phyloP scores from a whole-genome alignment of 495 filamentous ascomycete species.

The Neurospora intermedia region DNA sequence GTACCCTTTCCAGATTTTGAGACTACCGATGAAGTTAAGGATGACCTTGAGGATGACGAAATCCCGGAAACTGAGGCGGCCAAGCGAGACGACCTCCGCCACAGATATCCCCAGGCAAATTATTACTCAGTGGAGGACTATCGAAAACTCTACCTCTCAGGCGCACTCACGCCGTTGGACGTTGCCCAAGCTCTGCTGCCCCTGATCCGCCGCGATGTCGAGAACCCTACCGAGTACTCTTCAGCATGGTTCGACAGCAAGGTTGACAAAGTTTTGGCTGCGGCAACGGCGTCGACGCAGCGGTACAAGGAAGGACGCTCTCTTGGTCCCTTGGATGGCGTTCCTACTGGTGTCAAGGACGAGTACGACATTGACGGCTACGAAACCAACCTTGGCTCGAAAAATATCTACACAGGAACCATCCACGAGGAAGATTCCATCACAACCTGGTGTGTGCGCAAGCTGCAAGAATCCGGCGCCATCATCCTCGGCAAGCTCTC shows the following conservation, averaged over 20 bases:
- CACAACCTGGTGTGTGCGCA: slow-evolving; percentile 59
- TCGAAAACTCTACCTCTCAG: slow-evolving; percentile 52
- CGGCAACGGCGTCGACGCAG: slow-evolving; percentile 54
- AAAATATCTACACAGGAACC: slow-evolving; percentile 22
- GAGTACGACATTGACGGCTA: slow-evolving; percentile 66
- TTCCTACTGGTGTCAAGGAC: slow-evolving; percentile 46
- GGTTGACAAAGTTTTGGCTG: slow-evolving; percentile 47
- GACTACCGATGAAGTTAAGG: slow-evolving; percentile 2
- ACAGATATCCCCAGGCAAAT: slow-evolving; percentile 24
- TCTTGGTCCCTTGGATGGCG: slow-evolving; percentile 60
- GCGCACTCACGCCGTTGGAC: slow-evolving; percentile 52
- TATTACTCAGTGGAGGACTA: slow-evolving; percentile 62
- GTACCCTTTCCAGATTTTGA: slow-evolving; percentile 36
- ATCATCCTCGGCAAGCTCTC: slow-evolving; percentile 68
- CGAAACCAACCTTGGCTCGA: slow-evolving; percentile 50
- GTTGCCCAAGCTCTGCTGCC: slow-evolving; percentile 58
- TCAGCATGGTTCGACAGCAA: slow-evolving; percentile 54
- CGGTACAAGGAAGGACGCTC: slow-evolving; percentile 52
- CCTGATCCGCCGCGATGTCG: slow-evolving; percentile 50
- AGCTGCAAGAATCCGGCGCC: slow-evolving; percentile 63
- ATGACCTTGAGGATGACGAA: slow-evolving; percentile 12
- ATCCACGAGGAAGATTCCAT: slow-evolving; percentile 32
- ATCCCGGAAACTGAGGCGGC: background rate
- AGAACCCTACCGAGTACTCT: slow-evolving; percentile 44
- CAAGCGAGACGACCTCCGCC: background rate